phyloP scores from a whole-genome alignment of 495 filamentous ascomycete species.

The Aspergillus ostianus region DNA sequence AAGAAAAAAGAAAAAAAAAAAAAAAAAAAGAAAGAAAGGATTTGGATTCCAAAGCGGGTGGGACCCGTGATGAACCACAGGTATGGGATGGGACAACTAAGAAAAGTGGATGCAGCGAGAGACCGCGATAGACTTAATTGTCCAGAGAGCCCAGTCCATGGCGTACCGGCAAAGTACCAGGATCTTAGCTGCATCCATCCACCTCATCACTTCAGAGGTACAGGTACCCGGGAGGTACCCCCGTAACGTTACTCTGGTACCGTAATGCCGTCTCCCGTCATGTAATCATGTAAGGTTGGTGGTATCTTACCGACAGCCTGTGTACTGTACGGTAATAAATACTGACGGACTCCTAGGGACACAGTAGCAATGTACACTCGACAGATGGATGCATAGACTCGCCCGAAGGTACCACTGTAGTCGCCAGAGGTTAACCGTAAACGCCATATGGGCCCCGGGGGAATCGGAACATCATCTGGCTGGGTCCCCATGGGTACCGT shows the following conservation, averaged over 20 bases:
- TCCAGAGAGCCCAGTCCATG: not conserved
- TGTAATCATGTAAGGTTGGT: too few species aligned
- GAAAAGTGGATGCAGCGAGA: not conserved
- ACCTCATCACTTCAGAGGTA: constrained; percentile 5
- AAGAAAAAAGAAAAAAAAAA: constrained; percentile 3
- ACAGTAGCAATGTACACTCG: too few species aligned
- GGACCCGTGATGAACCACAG: constrained; percentile 5
- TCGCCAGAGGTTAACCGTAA: not conserved
- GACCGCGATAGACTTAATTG: not conserved
- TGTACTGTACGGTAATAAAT: not conserved
- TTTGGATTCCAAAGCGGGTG: not conserved
- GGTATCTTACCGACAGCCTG: not conserved
- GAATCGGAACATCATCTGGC: constrained; percentile 7
- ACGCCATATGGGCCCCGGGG: constrained; percentile 10
- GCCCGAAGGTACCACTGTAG: constrained; percentile 7
- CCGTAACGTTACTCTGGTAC: not conserved
- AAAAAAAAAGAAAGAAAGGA: not conserved
- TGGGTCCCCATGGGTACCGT: not conserved
- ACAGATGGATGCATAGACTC: not conserved
- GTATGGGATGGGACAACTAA: not conserved
- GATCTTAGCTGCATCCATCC: constrained; percentile 1
- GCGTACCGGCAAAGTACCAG: not conserved
- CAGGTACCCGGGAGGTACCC: not conserved
- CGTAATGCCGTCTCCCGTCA: too few species aligned
- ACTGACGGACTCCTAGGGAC: too few species aligned